Percentiles rank a stretch among this genome's conserved stretches.
These are phyloP conservation scores for Pulveroboletus sp. DNA, from an alignment of 768 basidiomycete species.

Conservation along the genomic window DNA sequence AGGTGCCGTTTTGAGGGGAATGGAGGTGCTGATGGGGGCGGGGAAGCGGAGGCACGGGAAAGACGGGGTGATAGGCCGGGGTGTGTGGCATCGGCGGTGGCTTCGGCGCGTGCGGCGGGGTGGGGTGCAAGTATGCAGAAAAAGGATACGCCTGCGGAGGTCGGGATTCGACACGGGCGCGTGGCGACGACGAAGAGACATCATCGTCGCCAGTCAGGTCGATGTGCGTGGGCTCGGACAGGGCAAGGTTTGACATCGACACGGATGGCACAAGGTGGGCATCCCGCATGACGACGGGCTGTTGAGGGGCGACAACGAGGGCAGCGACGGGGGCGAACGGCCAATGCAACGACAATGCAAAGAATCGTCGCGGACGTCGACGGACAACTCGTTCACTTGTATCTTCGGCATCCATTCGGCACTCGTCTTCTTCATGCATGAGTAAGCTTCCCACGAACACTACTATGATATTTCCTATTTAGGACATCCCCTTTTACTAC, in stretches of 20 bases:
- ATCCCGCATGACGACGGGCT: conserved; percentile 24
- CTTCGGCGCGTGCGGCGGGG: conserved; percentile 26
- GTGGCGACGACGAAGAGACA: conserved; percentile 29
- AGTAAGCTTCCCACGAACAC: conserved; percentile 25
- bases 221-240: conserved; percentile 51
- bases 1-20: conserved; percentile 21
- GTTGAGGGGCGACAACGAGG: neutral
- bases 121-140: conserved; percentile 20
- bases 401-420: conserved; percentile 26
- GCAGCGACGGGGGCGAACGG: neutral
- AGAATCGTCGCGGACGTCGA: conserved; percentile 14
- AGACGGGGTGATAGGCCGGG: conserved; percentile 45
- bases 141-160: conserved; percentile 29
- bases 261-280: conserved; percentile 27
- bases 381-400: conserved; percentile 9
- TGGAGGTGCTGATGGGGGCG: conserved; percentile 19
- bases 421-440: conserved; percentile 10
- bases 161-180: conserved; percentile 37
- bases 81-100: conserved; percentile 16
- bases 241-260: conserved; percentile 33
- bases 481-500: conserved; percentile 5
- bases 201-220: conserved; percentile 73
- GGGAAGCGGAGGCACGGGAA: conserved; percentile 40
- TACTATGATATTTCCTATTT: conserved; percentile 18
- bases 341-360: conserved; percentile 11